Conservation (phyloP, 148 eudicot species). For the Salicornia ramosissima region DNA sequence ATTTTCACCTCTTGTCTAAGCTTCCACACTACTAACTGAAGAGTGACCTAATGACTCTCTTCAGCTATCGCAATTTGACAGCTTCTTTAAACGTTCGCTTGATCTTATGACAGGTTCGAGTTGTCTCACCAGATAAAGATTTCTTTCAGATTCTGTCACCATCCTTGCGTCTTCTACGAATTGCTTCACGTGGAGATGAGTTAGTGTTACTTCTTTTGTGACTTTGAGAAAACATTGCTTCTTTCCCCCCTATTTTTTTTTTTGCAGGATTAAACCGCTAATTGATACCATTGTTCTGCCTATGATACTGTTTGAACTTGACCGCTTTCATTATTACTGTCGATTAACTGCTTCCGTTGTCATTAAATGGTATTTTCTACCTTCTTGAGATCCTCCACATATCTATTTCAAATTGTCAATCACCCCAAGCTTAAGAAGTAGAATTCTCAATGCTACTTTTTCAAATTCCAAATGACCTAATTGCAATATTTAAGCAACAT, state of each 20-base stretch:
- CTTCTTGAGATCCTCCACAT: too few relatives aligned
- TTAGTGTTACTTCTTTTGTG: constrained; percentile 34
- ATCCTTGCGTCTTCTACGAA: constrained; percentile 86
- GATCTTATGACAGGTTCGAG: constrained; percentile 62
- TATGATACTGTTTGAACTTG: too few relatives aligned
- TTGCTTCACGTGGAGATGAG: constrained; percentile 91
- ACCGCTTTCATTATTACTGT: too few relatives aligned
- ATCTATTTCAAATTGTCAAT: too few relatives aligned
- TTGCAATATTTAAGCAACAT: too few relatives aligned
- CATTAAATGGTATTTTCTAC: background rate
- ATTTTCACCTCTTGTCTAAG: too few relatives aligned
- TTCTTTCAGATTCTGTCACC: constrained; percentile 97
- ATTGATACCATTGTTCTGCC: background rate
- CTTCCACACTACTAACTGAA: too few relatives aligned
- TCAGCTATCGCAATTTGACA: background rate
- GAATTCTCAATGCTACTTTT: too few relatives aligned
- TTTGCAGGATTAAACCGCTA: too few relatives aligned
- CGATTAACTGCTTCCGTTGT: background rate
- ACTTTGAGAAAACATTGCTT: background rate
- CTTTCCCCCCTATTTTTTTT: too few relatives aligned
- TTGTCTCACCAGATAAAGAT: constrained; percentile 99
- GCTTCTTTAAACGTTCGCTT: background rate
- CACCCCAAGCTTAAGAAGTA: too few relatives aligned
- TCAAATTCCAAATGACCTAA: too few relatives aligned
- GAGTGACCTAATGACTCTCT: background rate